Percentiles rank a stretch among this genome's conserved stretches.
Evolutionary conservation across 2,329 filamentous ascomycete genomes (phyloP).

Genomic region (Epichloe sibirici): DNA sequence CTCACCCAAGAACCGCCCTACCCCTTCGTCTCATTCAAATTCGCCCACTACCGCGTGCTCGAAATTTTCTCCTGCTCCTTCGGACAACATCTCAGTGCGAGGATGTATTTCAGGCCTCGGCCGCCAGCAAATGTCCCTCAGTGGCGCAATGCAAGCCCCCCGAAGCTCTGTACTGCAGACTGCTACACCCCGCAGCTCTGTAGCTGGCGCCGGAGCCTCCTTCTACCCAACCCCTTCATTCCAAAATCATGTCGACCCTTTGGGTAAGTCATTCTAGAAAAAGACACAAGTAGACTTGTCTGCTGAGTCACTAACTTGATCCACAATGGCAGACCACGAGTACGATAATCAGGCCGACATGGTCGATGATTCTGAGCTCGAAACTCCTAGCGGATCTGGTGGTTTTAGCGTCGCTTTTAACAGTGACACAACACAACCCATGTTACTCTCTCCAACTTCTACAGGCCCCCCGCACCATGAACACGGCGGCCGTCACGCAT

Average conservation of each 20-base stretch:
- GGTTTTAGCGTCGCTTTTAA: conserved; percentile 51
- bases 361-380: conserved; percentile 69
- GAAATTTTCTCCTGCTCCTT: conserved; percentile 30
- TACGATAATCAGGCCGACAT: conserved; percentile 86
- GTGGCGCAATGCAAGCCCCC: conserved; percentile 12
- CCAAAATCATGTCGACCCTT: conserved; percentile 87
- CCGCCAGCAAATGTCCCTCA: conserved; percentile 20
- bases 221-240: conserved; percentile 77
- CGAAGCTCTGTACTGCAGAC: conserved; percentile 25
- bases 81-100: conserved; percentile 36
- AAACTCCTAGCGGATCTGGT: conserved; percentile 51
- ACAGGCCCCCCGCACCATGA: conserved; percentile 27
- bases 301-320: conserved; percentile 50
- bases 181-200: conserved; percentile 23
- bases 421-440: conserved; percentile 27
- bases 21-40: conserved; percentile 62
- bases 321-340: conserved; percentile 70
- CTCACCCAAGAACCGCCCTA: conserved; percentile 64
- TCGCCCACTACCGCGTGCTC: conserved; percentile 41
- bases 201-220: conserved; percentile 28
- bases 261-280: conserved; percentile 59
- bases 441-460: conserved; percentile 29
- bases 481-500: conserved; percentile 21
- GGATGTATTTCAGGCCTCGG: conserved; percentile 21
- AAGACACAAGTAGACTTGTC: conserved; percentile 32